Conservation (phyloP, 495 filamentous ascomycete species). For the Penicillium mononematosum region DNA sequence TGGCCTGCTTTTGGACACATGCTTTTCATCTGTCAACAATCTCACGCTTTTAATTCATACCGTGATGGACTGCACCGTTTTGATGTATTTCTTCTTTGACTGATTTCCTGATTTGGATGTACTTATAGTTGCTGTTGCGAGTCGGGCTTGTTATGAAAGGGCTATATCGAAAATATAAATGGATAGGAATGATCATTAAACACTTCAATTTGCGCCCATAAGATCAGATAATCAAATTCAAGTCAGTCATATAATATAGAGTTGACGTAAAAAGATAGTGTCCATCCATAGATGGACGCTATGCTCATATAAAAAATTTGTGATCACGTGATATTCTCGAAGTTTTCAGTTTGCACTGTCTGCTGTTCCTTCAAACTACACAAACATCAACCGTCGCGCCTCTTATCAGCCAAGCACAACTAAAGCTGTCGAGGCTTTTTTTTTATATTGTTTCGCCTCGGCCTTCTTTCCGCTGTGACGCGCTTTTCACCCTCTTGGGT, state of each 20-base stretch:
- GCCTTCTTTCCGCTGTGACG: neutral
- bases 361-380: constrained; percentile 48
- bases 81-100: neutral
- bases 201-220: neutral
- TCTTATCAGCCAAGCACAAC: constrained; percentile 13
- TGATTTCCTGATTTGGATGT: neutral
- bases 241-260: neutral
- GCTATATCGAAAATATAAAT: neutral
- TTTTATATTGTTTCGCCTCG: neutral
- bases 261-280: neutral
- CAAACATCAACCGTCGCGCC: constrained; percentile 39
- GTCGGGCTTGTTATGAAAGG: neutral
- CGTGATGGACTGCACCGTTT: neutral
- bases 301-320: neutral
- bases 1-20: neutral
- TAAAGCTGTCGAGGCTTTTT: neutral
- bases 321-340: constrained; percentile 8
- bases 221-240: neutral
- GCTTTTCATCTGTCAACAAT: neutral
- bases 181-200: neutral
- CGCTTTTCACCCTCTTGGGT: constrained; percentile 18
- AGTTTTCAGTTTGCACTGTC: constrained; percentile 48
- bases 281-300: neutral
- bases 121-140: neutral
- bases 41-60: neutral